A percentile compares a stretch with the other conserved stretches of the same genome.
Evolutionary conservation across 768 basidiomycete species (phyloP).

Genomic region (Pleurotus cornucopiae): DNA sequence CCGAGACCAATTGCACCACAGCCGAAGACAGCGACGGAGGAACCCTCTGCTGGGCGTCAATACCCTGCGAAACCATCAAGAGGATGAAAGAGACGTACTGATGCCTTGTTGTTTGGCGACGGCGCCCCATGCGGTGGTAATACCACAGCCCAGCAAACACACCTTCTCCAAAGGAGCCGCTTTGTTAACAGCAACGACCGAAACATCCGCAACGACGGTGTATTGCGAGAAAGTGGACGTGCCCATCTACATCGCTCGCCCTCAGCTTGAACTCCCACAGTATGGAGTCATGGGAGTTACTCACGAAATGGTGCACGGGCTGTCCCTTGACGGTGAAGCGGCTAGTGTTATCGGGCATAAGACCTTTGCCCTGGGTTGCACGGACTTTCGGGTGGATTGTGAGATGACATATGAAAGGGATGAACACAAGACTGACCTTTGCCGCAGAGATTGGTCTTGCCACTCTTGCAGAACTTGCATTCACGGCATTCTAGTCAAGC

Average conservation of each 20-base stretch:
- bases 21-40: slow-evolving; percentile 92
- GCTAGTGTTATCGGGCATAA: slow-evolving; percentile 88
- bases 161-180: slow-evolving; percentile 91
- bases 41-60: slow-evolving; percentile 50
- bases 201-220: slow-evolving; percentile 96
- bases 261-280: neutral
- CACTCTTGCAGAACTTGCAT: slow-evolving; percentile 98
- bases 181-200: slow-evolving; percentile 85
- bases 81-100: slow-evolving; percentile 40
- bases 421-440: slow-evolving; percentile 48
- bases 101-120: slow-evolving; percentile 88
- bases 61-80: neutral
- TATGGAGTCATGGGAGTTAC: slow-evolving; percentile 21
- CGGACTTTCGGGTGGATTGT: slow-evolving; percentile 53
- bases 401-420: neutral
- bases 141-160: slow-evolving; percentile 95
- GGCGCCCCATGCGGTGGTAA: slow-evolving; percentile 98
- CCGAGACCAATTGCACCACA: slow-evolving; percentile 96
- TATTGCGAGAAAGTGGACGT: slow-evolving; percentile 99
- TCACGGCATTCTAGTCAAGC: slow-evolving; percentile 71
- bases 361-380: slow-evolving; percentile 86
- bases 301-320: slow-evolving; percentile 85
- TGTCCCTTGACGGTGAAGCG: slow-evolving; percentile 91
- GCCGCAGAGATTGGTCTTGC: slow-evolving; percentile 98
- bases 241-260: slow-evolving; percentile 72